Conservation (phyloP, 257 asterid genomes). For the Nicotiana obtusifolia region DNA sequence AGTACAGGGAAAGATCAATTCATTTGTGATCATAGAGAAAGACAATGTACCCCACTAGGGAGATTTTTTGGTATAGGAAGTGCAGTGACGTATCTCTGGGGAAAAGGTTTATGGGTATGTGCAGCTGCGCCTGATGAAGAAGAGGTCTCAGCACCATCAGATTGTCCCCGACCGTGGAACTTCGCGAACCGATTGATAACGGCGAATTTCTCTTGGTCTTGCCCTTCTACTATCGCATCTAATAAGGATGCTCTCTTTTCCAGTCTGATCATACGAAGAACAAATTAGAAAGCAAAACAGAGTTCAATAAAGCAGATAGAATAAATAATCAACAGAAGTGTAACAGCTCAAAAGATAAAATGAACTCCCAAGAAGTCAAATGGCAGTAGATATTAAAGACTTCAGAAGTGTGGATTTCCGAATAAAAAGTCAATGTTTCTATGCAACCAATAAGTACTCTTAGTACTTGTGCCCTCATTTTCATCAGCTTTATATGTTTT, state of each 20-base stretch:
- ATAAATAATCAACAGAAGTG: not conserved
- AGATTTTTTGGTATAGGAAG: slow-evolving; percentile 63
- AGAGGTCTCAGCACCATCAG: slow-evolving; percentile 44
- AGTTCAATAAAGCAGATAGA: not conserved
- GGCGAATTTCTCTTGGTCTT: slow-evolving; percentile 78
- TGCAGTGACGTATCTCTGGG: slow-evolving; percentile 76
- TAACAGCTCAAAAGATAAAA: not conserved
- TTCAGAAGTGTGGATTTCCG: not conserved
- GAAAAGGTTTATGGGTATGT: slow-evolving; percentile 33
- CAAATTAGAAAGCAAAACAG: not conserved
- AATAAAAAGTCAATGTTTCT: not conserved
- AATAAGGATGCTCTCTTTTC: slow-evolving; percentile 65
- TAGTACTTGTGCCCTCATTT: not conserved
- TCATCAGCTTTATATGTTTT: not conserved
- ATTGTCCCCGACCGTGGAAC: slow-evolving; percentile 77
- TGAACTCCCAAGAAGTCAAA: not conserved
- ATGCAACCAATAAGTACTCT: not conserved
- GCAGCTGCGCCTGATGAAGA: slow-evolving; percentile 37
- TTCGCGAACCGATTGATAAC: slow-evolving; percentile 75
- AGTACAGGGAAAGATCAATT: slow-evolving; percentile 25
- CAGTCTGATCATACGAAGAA: slow-evolving; percentile 45
- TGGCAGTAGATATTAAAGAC: not conserved
- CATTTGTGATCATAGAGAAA: slow-evolving; percentile 52
- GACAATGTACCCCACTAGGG: slow-evolving; percentile 74
- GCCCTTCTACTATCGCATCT: slow-evolving; percentile 69